phyloP scores from a whole-genome alignment of 306 rosid species.

The Erythrophleum fordii region DNA sequence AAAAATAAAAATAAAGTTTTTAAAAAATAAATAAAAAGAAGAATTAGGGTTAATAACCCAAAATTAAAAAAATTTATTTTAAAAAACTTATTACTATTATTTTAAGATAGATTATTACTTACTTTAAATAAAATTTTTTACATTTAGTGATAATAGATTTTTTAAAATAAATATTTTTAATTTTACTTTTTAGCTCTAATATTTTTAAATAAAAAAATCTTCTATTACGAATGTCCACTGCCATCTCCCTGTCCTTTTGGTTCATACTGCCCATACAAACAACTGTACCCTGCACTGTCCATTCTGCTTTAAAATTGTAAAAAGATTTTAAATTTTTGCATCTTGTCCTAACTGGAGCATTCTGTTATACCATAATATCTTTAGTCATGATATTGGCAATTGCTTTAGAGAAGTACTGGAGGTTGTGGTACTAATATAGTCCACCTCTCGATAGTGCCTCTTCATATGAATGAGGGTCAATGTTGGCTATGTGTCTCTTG shows the following conservation, averaged over 20 bases:
- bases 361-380: conserved; percentile 21
- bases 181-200: no score
- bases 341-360: conserved; percentile 33
- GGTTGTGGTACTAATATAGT: conserved; percentile 18
- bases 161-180: no score
- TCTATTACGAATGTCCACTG: no score
- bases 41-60: no score
- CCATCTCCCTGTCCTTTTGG: conserved; percentile 9
- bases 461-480: conserved; percentile 39
- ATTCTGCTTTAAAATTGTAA: not conserved
- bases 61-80: no score
- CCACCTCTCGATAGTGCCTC: conserved; percentile 40
- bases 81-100: no score
- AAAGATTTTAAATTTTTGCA: not conserved
- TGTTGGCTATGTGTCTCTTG: conserved; percentile 32
- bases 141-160: no score
- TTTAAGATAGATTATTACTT: no score
- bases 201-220: no score
- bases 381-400: conserved; percentile 32
- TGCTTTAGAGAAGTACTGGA: conserved; percentile 44
- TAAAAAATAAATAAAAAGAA: no score
- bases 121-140: no score
- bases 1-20: no score
- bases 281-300: not conserved
- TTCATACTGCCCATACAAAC: conserved; percentile 4